Base-by-base conservation (phyloP, 306 rosid genomes). In the Inga oerstediana region DNA sequence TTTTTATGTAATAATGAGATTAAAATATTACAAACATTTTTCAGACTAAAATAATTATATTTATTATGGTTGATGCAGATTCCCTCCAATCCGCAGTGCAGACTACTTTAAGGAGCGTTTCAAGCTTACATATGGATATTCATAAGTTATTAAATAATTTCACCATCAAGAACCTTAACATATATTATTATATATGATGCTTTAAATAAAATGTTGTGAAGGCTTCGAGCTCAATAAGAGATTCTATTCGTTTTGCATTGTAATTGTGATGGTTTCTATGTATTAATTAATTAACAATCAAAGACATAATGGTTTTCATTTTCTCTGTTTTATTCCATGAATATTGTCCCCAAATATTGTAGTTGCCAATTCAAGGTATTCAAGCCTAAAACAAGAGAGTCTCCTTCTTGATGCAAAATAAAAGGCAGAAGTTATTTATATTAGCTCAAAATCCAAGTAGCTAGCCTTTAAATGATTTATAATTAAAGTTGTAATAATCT, bases 71-170 rank as follows among this genome's bases (percentile, higher is more conserved):
- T 11, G 67, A 4, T 7, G 89, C 94, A 94, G 97, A 82, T 94
- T 89, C 82, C 90, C 91, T 59, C 97, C 98, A 65, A 88, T 93
- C 75, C 89, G 94, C 35, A 87, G 95, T 54, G 91, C 88, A 56
- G 97, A 95, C 87, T 93, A 95, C 90, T 78, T 95, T 83, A 85
- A 86, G 74, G 97, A 92, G 84, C 89, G 94, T 58, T 24, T 93
- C 30, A 86, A 85, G 81, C 84, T 90, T 82, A 87, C 94, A 2
- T 95, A 86, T 79, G 92, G 82, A 41, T 78, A 86, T 2, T 82
- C 87, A 54, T 1, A 54, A 10, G 52, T 83, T 10, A 5, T 32
- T 22, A 76, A 59, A n/a, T 7, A 20, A 41, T 17, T 19, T 24
- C 49, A 37, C 15, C 4, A n/a, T 43, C 32, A 41, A 70, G 64